A percentile compares a stretch with the other conserved stretches of the same genome.
phyloP scores from a whole-genome alignment of 2,329 filamentous ascomycete genomes.

The Dendryphion nanum region DNA sequence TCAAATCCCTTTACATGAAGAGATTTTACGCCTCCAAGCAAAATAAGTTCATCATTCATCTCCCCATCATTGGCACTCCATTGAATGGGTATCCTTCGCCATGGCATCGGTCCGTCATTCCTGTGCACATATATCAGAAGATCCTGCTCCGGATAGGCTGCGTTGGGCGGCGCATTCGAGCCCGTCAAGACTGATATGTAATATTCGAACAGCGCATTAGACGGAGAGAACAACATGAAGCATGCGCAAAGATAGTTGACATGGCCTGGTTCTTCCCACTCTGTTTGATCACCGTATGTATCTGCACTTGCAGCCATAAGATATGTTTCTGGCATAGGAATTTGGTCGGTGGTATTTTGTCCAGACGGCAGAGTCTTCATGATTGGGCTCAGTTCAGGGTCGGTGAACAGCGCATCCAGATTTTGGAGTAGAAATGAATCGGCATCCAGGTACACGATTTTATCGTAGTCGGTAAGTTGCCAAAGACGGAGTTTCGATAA shows the following conservation, averaged over 20 bases:
- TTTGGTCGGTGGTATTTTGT: conserved; percentile 5
- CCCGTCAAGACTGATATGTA: conserved; percentile 25
- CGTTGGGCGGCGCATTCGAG: conserved; percentile 17
- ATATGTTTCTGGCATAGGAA: conserved; percentile 20
- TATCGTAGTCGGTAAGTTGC: conserved; percentile 25
- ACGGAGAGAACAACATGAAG: conserved; percentile 31
- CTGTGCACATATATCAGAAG: conserved; percentile 38
- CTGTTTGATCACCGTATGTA: conserved; percentile 8
- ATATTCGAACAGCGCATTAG: conserved; percentile 18
- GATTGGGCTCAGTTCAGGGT: conserved; percentile 17
- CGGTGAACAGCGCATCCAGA: conserved; percentile 34
- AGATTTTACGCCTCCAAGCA: conserved; percentile 26
- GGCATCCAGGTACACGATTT: conserved; percentile 34
- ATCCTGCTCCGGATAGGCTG: conserved; percentile 36
- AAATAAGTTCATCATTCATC: conserved; percentile 32
- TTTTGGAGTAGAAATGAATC: conserved; percentile 29
- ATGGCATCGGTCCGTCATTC: conserved; percentile 41
- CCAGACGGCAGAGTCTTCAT: conserved; percentile 1
- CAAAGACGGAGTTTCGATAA: conserved; percentile 42
- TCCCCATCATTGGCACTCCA: conserved; percentile 42
- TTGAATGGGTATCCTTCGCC: conserved; percentile 33
- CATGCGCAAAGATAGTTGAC: conserved; percentile 28
- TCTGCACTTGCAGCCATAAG: conserved; percentile 18
- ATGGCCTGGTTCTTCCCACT: conserved; percentile 10
- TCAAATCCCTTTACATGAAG: conserved; percentile 44